Evolutionary conservation across 2,329 filamentous ascomycete species (phyloP), one percentile per base, ranked within the genome.

Genomic region (Penicillium corylophilum): DNA sequence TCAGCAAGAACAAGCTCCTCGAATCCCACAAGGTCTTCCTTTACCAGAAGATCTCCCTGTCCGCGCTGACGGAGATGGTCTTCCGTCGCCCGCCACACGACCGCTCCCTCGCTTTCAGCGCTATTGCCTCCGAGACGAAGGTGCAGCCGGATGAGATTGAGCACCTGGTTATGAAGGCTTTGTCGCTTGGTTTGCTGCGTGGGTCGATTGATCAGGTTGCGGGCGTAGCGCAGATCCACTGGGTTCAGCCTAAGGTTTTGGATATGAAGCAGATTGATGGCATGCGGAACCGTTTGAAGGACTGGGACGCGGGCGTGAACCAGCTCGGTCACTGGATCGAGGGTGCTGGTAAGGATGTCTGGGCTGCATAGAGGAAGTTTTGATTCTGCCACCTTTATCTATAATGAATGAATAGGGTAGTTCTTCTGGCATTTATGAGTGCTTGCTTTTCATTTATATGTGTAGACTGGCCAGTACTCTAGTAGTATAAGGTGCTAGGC

Each of bases 111-210:
- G 88, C 88, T 4, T 99, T 99, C 75, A 77, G 80, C 46, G 89
- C 90, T 44, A 96, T 99, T 67, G 84, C 89, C 5, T 81, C 88
- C 61, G 93, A 97, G 78, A 99, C 94, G 3, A 95, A 96, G 75
- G 92, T 99, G 46, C 83, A 85, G 63, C 84, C 86, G 2, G 85
- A 94, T 65, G 90, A 97, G 77, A 97, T 99, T 63, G 94, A 99
- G 80, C 93, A 97, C 72, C 78, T 99, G 59, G 89, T 99, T 66
- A 99, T 99, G 94, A 97, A 96, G 80, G 94, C 94, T n/a, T 76
- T 99, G 65, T 96, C 92, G 68, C 75, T 99, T 63, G 94, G 94
- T 1, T 79, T 99, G 62, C 78, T 99, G 62, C 84, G 88, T 62
- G 94, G 94, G 41, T 94, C 89, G 50, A 97, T 99, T 65, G 94